Base-by-base conservation (phyloP, 2,329 filamentous ascomycete species). In the Zalaria obscura region DNA sequence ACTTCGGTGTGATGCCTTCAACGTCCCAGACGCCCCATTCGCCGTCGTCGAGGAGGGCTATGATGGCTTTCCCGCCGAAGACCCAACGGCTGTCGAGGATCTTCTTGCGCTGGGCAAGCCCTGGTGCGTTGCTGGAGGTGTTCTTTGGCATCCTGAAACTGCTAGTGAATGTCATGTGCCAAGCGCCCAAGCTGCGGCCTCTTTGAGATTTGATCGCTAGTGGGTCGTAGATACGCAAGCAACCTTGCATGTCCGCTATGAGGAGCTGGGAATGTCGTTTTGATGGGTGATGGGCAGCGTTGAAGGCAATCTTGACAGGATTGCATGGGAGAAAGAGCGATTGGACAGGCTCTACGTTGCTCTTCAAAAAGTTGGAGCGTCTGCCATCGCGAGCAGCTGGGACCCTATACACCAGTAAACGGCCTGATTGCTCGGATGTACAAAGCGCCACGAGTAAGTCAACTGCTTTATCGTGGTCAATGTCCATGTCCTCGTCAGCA, bases 21-120 rank as follows among this genome's bases (percentile, higher is more conserved):
- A 65, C 48, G 46, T 68, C 66, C 68, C 68, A 72, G n/a, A 72
- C 56, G 8, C 68, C 68, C 69, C 69, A 72, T 52, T 70, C 64
- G 6, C 68, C 68, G 48, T 70, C 68, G 40, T 62, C 58, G 5
- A 70, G 55, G 6, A 73, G 51, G 4, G 60, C 62, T n/a, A 72
- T 48, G 25, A 72, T 61, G 33, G 61, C 58, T 36, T 56, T 61
- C 26, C 68, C 69, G 33, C 61, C 60, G 10, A 64, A 58, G 3
- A 64, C 55, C 68, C 68, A 73, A 32, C 61, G 57, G 3, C 64
- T 66, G 46, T 65, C 66, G 3, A 72, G 51, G n/a, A 72, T 60
- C 18, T 59, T 55, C 52, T 71, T 72, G 3, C 67, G 64, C 11
- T 56, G 52, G 5, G 59, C 56, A 4, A 64, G 53, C 6, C 54